Evolutionary conservation across 768 basidiomycete genomes (phyloP), one percentile per base, ranked within the genome.

Genomic region (Hygrocybe punicea): DNA sequence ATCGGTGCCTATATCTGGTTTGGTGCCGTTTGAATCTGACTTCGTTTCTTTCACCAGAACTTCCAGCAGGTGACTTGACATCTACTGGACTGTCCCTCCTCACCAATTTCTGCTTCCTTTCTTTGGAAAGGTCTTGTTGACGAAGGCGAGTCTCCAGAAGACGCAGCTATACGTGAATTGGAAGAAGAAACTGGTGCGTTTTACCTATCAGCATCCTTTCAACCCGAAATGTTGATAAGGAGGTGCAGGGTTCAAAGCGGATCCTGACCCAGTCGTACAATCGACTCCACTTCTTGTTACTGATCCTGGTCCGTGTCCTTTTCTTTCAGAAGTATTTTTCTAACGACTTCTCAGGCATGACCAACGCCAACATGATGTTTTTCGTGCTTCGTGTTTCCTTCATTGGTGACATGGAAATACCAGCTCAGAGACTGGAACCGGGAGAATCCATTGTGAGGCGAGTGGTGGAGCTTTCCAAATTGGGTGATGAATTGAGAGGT

Each of bases 301-400:
- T 58, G 89, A 93, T 67, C 89, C 91, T 60, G 91, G 89, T 89
- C 40, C 51, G 73, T 64, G 16, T 52, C 39, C 34, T n/a, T 23
- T 35, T 19, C 11, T 11, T 3, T 25, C 14, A 37, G 14, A 16
- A 16, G 9, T 8, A 53, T 16, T 47, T 40, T 34, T 14, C 44
- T 40, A n/a, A 14, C 24, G 23, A 4, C 25, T 49, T 17, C 35
- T 25, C 52, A 91, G 93, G 95, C 9, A 94, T 98, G 93, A 89
- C 91, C 17, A 93, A 85, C 44, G 90, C 95, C 11, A 96, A 90
- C 67, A 95, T 95, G 91, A 86, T 91, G 64, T 81, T 97, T 19
- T 85, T 92, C 47, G 78, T 86, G 16, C 76, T 95, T 25, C 78
- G 81, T 57, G 87, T 93, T 44, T 69, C 76, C 34, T 75, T 98